A percentile compares a stretch with the other conserved stretches of the same genome.
phyloP scores from a whole-genome alignment of 1,284 basidiomycete species.

The Trichosporon sp. region DNA sequence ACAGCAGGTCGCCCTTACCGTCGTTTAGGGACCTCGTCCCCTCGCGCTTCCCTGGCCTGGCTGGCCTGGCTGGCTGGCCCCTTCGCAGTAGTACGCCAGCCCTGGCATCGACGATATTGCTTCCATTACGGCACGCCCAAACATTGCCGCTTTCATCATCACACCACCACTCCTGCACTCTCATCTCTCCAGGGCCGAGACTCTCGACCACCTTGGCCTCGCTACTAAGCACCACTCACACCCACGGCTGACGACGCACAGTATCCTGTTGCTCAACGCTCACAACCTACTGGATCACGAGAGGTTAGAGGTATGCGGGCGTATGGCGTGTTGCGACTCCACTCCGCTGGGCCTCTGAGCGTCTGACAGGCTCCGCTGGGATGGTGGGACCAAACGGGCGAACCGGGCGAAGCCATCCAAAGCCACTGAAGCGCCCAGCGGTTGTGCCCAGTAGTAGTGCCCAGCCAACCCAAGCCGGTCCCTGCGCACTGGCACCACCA shows the following conservation, averaged over 20 bases:
- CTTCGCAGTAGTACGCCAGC: background rate
- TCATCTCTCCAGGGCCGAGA: background rate
- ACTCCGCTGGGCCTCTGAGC: background rate
- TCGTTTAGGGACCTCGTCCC: background rate
- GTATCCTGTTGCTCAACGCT: no score
- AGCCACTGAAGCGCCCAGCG: background rate
- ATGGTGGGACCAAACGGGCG: background rate
- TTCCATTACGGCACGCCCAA: slow-evolving; percentile 7
- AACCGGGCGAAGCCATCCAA: background rate
- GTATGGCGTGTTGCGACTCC: background rate
- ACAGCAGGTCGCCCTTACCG: background rate
- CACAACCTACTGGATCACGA: no score
- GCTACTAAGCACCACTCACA: background rate
- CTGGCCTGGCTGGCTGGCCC: background rate
- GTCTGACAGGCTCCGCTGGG: no score
- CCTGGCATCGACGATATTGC: background rate
- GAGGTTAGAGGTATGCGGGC: no score
- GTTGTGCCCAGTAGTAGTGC: background rate
- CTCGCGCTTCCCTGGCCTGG: background rate
- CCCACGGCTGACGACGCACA: no score
- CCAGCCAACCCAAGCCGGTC: background rate
- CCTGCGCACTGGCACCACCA: background rate
- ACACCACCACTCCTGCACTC: background rate
- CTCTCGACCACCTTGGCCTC: background rate
- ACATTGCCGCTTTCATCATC: slow-evolving; percentile 10